A percentile compares a stretch with the other conserved stretches of the same genome.
These are phyloP conservation scores for Cytauxzoon felis DNA, from an alignment of 169 alveolate genomes.

Conservation along the genomic window DNA sequence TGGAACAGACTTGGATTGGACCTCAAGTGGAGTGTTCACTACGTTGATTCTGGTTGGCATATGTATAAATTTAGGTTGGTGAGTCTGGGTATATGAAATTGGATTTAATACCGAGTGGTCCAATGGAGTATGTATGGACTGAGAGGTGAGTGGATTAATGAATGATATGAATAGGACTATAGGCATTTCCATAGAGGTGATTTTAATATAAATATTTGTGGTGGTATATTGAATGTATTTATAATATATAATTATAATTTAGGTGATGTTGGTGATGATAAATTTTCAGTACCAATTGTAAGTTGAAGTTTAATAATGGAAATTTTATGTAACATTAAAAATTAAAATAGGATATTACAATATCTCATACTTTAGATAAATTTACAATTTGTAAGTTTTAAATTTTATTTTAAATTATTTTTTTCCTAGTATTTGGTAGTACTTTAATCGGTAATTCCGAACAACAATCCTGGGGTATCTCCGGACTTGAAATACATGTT, in stretches of 20 bases:
- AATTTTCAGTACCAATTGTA: slow-evolving; percentile 54
- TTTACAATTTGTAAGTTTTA: slow-evolving; percentile 33
- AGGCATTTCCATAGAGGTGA: slow-evolving; percentile 29
- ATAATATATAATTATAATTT: neutral
- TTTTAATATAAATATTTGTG: slow-evolving; percentile 67
- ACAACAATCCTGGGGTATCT: slow-evolving; percentile 63
- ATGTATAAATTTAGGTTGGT: slow-evolving; percentile 26
- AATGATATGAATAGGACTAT: neutral
- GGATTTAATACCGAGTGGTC: slow-evolving; percentile 48
- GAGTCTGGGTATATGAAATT: slow-evolving; percentile 72
- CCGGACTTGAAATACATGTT: slow-evolving; percentile 61
- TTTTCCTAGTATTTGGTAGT: slow-evolving; percentile 44
- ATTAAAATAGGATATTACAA: slow-evolving; percentile 52
- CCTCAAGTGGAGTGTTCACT: too few species aligned
- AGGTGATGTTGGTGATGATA: slow-evolving; percentile 55
- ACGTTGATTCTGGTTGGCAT: too few species aligned
- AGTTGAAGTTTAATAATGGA: neutral
- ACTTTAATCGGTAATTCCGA: slow-evolving; percentile 52
- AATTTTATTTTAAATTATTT: neutral
- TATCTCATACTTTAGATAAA: slow-evolving; percentile 54
- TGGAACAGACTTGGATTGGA: too few species aligned
- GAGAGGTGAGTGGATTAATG: slow-evolving; percentile 35
- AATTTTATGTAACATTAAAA: too few species aligned
- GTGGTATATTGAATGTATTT: slow-evolving; percentile 41
- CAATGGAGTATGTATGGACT: slow-evolving; percentile 71